Base-by-base conservation (phyloP, 139 green algal genomes). In the Coelastrella sp. region DNA sequence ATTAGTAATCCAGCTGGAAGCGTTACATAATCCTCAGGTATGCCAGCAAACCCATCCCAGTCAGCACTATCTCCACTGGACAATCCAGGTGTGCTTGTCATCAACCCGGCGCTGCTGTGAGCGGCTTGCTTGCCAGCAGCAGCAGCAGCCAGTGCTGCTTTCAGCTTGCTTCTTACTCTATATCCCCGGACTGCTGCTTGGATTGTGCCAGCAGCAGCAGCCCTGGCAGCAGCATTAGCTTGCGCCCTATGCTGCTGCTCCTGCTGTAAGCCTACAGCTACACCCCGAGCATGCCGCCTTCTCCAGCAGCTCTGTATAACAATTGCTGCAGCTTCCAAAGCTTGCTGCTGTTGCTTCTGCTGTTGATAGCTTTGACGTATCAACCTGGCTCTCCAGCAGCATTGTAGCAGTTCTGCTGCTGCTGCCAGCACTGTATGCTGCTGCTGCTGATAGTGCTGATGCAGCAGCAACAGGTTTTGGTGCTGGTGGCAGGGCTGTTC, bases 151-250 rank as follows among this genome's bases (percentile, higher is more conserved):
- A 82, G 35, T 38, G 75, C 75, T 51, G 75, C 75, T 38, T 69
- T 82, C 53, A 82, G 6, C 53, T 53, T 34, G 43, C 35, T 38
- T 32, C 75, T 35, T 0, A 82, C 51, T 21, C 53, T 30, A 19
- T 50, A 32, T 0, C 75, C 75, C 53, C 53, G 27, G 23, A 82
- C 34, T 37, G 53, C 75, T 19, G 75, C 75, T 23, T 82, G 75
- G 8, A 82, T 82, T 17, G 17, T 43, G 2, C 23, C 75, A 45
- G 75, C 75, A 53, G 75, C 75, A 37, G 75, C 75, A 82, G 53
- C n/a, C 21, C 3, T 19, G 23, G 32, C 17, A 11, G 48, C n/a
- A n/a, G n/a, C n/a, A n/a, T n/a, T n/a, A n/a, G n/a, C n/a, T n/a
- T 6, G 73, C 17, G 30, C 43, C 71, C 27, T 66, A n/a, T 11